Evolutionary conservation across 1,284 basidiomycete species (phyloP).

Genomic region (Phylloporus gajari): DNA sequence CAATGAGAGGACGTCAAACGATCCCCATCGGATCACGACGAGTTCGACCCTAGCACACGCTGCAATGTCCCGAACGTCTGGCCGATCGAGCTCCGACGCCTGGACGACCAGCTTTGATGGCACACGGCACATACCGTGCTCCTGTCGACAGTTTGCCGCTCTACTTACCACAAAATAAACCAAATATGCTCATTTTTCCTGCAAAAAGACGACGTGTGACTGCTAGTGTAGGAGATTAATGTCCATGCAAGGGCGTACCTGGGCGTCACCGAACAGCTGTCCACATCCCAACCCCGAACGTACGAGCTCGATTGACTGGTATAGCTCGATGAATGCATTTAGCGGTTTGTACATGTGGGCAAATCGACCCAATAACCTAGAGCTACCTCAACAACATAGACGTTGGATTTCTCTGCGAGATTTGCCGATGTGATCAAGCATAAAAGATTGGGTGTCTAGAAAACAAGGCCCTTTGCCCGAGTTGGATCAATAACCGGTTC

Average conservation of each 20-base stretch:
- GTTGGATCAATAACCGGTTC: conserved; percentile 50
- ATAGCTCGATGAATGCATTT: conserved; percentile 87
- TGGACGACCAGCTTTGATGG: too few relatives aligned
- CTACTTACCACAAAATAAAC: too few relatives aligned
- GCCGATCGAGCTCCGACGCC: too few relatives aligned
- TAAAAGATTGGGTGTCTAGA: conserved; percentile 60
- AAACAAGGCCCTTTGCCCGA: conserved; percentile 51
- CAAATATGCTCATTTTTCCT: too few relatives aligned
- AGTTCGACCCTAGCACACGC: too few relatives aligned
- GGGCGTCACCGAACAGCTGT: conserved; percentile 61
- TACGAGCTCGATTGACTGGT: conserved; percentile 71
- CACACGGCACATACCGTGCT: too few relatives aligned
- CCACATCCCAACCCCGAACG: conserved; percentile 64
- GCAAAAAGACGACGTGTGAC: conserved; percentile 57
- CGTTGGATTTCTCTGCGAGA: conserved; percentile 69
- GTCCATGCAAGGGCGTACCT: conserved; percentile 53
- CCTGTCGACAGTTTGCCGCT: too few relatives aligned
- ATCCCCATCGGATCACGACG: too few relatives aligned
- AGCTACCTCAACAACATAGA: conserved; percentile 70
- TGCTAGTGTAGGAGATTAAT: conserved; percentile 40
- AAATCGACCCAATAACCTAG: conserved; percentile 74
- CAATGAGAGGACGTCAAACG: too few relatives aligned
- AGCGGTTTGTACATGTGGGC: conserved; percentile 81
- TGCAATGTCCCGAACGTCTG: too few relatives aligned
- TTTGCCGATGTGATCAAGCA: conserved; percentile 51